Evolutionary conservation across 2,329 filamentous ascomycete genomes (phyloP), one percentile per base, ranked within the genome.

Genomic region (Fusarium musae): DNA sequence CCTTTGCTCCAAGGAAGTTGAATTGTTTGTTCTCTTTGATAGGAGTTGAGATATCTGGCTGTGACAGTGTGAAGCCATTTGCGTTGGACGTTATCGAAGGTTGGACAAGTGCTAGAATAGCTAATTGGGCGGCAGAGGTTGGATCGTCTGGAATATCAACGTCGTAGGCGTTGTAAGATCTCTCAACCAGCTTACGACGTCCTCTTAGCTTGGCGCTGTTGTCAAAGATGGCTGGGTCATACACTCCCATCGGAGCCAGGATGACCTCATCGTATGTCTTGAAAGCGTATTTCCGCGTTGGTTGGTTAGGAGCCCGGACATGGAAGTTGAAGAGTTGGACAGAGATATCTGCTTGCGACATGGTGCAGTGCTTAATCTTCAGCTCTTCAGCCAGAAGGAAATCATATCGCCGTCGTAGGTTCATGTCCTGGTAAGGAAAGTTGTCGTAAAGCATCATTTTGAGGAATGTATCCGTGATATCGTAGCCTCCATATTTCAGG

Each of bases 371-470:
- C 80, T 95, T 97, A 76, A 93, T 93, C 85, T 99, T 99, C 66
- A 99, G 86, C 84, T 99, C 96, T 82, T 99, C 96, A 4, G 96
- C 96, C 30, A 99, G 87, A 42, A 98, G 84, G 75, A 96, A 98
- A 80, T 99, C 96, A 78, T 98, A 97, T 53, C 96, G 90, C 60
- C 95, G 89, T 81, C 91, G 92, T 34, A 99, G 86, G 79, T 99
- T 97, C 83, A 99, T 97, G 26, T 98, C 95, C 53, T 93, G 89
- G 80, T 99, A 99, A 9, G 97, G 96, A 77, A 99, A 98, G 78
- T 96, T 93, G 81, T 98, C 95, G 82, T 93, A 95, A 5, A 99
- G 89, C 93, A 98, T 95, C 96, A 98, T 98, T 84, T 96, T 97
- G 80, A 97, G 88, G 78, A 99, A 98, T 0, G 94, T 93, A 77